Evolutionary conservation across 139 green algal species (phyloP).

Genomic region (Chlorella sp.): DNA sequence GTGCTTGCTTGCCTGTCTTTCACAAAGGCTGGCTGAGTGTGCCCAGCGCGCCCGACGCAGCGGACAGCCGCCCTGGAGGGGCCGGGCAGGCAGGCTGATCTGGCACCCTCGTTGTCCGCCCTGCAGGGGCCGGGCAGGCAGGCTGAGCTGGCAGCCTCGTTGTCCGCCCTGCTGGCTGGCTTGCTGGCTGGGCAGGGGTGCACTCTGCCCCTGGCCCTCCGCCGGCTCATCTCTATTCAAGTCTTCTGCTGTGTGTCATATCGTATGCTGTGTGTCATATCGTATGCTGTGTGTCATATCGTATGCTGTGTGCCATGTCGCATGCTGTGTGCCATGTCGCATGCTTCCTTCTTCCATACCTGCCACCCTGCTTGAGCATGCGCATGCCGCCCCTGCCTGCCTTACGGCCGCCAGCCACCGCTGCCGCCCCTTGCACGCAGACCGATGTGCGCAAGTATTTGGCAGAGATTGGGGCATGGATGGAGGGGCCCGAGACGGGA

Average conservation of each 20-base stretch:
- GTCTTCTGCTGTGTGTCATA: neutral
- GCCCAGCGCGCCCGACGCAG: no score
- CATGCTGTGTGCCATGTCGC: neutral
- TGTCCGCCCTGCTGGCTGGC: no score
- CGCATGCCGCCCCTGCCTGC: neutral
- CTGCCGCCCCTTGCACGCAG: neutral
- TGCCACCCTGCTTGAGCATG: neutral
- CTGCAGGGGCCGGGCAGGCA: neutral
- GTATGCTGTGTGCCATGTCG: neutral
- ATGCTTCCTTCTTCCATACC: neutral
- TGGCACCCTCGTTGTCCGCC: no score
- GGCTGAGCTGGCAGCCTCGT: no score
- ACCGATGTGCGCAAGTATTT: neutral
- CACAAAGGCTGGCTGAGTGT: neutral
- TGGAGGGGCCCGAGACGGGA: no score
- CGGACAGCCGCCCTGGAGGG: neutral
- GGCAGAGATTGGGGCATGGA: neutral
- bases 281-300: neutral
- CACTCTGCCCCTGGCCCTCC: no score
- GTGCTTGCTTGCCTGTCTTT: neutral
- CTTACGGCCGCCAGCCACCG: neutral
- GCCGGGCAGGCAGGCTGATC: neutral
- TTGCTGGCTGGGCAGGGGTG: no score
- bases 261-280: neutral
- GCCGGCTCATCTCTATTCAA: no score